These are phyloP conservation scores for Penicillium sp. DNA, from an alignment of 2,329 filamentous ascomycete species.

Conservation along the genomic window DNA sequence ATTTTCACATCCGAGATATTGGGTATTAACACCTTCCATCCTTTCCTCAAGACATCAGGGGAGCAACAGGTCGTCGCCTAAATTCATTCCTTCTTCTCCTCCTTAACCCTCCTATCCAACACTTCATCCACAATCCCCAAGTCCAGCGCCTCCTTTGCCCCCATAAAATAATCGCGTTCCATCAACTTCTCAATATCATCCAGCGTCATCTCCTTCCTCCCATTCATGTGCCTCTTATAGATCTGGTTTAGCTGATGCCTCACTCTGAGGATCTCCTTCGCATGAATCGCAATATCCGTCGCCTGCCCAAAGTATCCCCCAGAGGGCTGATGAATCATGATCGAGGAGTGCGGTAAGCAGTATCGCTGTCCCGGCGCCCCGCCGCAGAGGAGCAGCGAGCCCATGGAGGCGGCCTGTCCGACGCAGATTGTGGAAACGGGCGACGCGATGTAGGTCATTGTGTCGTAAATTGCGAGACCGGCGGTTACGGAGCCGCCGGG, in stretches of 20 bases:
- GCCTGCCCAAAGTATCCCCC: slow-evolving; percentile 73
- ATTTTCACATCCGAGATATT: not conserved
- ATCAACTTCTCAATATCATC: slow-evolving; percentile 92
- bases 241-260: slow-evolving; percentile 87
- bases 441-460: slow-evolving; percentile 94
- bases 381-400: slow-evolving; percentile 82
- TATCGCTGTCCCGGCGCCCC: slow-evolving; percentile 84
- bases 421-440: slow-evolving; percentile 95
- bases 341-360: slow-evolving; percentile 87
- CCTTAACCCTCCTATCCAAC: slow-evolving; percentile 54
- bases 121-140: slow-evolving; percentile 94
- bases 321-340: slow-evolving; percentile 97
- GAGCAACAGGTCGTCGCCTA: not conserved
- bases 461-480: slow-evolving; percentile 89
- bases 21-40: slow-evolving; percentile 14
- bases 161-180: slow-evolving; percentile 96
- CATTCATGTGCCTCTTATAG: slow-evolving; percentile 82
- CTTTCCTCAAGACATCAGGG: not conserved
- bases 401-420: slow-evolving; percentile 95
- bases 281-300: slow-evolving; percentile 91
- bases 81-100: slow-evolving; percentile 24
- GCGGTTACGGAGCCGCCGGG: slow-evolving; percentile 92
- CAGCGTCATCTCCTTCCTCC: slow-evolving; percentile 68
- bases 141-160: slow-evolving; percentile 83
- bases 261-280: slow-evolving; percentile 91